These are phyloP conservation scores for Otatea glauca DNA, from an alignment of 176 grass and related monocot genomes.

Conservation along the genomic window DNA sequence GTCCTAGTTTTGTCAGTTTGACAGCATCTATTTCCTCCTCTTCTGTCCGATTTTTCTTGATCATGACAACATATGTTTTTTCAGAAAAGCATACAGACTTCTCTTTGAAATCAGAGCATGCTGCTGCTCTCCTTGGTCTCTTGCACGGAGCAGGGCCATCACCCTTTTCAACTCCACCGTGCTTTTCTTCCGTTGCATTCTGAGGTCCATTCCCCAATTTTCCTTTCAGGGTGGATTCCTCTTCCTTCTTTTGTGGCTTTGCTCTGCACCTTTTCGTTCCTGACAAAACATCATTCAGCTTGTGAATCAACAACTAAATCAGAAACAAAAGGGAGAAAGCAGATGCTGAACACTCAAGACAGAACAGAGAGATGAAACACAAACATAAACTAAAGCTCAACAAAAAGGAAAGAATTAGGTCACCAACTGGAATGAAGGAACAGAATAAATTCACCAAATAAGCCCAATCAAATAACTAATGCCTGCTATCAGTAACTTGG, in stretches of 20 bases:
- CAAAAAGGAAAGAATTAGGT: slow-evolving; percentile 14
- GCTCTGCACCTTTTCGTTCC: slow-evolving; percentile 69
- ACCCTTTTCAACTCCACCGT: slow-evolving; percentile 49
- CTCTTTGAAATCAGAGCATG: slow-evolving; percentile 85
- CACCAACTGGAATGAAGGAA: slow-evolving; percentile 17
- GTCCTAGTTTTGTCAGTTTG: slow-evolving; percentile 75
- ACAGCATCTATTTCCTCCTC: slow-evolving; percentile 80
- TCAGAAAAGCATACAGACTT: slow-evolving; percentile 69
- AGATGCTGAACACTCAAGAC: slow-evolving; percentile 7
- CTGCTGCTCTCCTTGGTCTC: slow-evolving; percentile 76
- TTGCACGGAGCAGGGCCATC: slow-evolving; percentile 45
- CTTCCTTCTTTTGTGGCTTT: slow-evolving; percentile 64
- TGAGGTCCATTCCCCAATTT: slow-evolving; percentile 41
- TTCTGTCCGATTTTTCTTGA: slow-evolving; percentile 70
- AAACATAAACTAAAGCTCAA: not conserved
- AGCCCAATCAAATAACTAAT: slow-evolving; percentile 6
- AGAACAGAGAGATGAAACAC: slow-evolving; percentile 5
- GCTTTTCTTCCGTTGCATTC: slow-evolving; percentile 19
- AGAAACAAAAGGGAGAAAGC: slow-evolving; percentile 17
- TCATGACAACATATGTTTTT: slow-evolving; percentile 62
- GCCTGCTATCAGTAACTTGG: slow-evolving; percentile 21
- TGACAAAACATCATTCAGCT: slow-evolving; percentile 46
- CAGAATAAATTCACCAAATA: slow-evolving; percentile 33
- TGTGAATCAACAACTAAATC: slow-evolving; percentile 32
- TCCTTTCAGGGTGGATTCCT: slow-evolving; percentile 43